phyloP scores from a whole-genome alignment of 345 rosid genomes.

The Trapa bicornis region DNA sequence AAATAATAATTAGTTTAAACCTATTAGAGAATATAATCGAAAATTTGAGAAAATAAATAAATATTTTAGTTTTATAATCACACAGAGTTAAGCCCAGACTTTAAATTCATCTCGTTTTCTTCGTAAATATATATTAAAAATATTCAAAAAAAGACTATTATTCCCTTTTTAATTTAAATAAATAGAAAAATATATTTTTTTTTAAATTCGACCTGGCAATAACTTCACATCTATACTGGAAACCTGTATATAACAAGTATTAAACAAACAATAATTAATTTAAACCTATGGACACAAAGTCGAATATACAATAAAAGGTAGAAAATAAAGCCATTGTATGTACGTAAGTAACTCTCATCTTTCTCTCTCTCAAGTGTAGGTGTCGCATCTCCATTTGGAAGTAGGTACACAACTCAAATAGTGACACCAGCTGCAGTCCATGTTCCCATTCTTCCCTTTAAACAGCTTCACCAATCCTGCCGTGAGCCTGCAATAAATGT shows the following conservation, averaged over 20 bases:
- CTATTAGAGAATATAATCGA: not conserved
- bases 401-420: constrained; percentile 72
- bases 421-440: constrained; percentile 78
- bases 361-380: not conserved
- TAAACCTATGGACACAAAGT: not conserved
- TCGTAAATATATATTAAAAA: no score
- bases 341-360: not conserved
- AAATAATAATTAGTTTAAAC: not conserved
- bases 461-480: constrained; percentile 52
- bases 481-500: constrained; percentile 32
- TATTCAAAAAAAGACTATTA: no score
- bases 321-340: not conserved
- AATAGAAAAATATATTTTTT: no score
- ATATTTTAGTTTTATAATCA: no score
- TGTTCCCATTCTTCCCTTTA: constrained; percentile 41
- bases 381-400: constrained; percentile 32
- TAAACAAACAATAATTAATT: not conserved
- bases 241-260: no score
- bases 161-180: no score
- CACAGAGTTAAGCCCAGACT: no score
- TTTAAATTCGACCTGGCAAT: no score
- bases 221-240: no score
- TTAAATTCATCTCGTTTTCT: no score
- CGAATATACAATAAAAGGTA: not conserved
- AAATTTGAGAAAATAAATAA: no score